Conservation (phyloP, 768 basidiomycete genomes). For the Leccinum rimulosum region DNA sequence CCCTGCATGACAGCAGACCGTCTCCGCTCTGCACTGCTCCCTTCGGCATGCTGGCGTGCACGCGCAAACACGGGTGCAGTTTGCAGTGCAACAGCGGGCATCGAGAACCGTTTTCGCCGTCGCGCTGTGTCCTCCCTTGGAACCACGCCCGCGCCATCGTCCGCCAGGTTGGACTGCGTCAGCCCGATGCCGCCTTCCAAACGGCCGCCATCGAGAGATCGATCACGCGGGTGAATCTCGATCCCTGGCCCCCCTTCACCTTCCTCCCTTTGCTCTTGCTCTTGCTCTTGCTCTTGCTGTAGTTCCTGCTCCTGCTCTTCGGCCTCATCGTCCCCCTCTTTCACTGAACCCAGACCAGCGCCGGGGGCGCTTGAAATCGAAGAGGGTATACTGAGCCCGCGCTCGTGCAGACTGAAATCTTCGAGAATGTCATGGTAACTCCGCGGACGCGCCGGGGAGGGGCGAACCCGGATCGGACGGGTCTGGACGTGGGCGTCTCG, state of each 20-base stretch:
- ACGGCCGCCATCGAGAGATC: background rate
- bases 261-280: background rate
- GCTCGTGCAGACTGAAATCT: conserved; percentile 49
- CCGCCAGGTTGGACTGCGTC: background rate
- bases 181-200: conserved; percentile 7
- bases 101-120: conserved; percentile 66
- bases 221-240: conserved; percentile 1
- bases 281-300: background rate
- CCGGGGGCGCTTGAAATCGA: conserved; percentile 30
- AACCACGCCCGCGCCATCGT: conserved; percentile 10
- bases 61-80: conserved; percentile 67
- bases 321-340: conserved; percentile 19
- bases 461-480: conserved; percentile 31
- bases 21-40: conserved; percentile 27
- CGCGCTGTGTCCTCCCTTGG: conserved; percentile 60
- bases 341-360: conserved; percentile 20
- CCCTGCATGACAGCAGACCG: conserved; percentile 64
- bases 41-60: conserved; percentile 30
- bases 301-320: background rate
- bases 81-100: conserved; percentile 76
- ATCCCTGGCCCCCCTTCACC: background rate
- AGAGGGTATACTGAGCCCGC: conserved; percentile 28
- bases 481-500: conserved; percentile 3
- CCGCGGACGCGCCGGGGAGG: conserved; percentile 44
- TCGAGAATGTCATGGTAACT: conserved; percentile 69